phyloP scores from a whole-genome alignment of 2,329 filamentous ascomycete species.

The Fusarium veterinarium region DNA sequence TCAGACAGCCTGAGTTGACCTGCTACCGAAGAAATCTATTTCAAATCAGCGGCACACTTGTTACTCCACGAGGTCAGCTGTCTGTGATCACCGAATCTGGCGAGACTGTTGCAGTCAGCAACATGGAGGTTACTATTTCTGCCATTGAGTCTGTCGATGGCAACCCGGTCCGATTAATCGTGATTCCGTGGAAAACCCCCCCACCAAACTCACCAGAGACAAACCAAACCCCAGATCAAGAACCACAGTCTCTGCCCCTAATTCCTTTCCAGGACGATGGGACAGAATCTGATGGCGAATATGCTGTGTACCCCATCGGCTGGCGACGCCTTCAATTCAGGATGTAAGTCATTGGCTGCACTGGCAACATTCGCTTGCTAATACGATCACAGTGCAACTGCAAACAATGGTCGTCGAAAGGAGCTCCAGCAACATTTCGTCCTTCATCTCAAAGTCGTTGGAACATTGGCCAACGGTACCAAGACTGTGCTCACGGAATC shows the following conservation, averaged over 20 bases:
- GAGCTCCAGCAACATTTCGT: slow-evolving; percentile 97
- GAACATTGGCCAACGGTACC: slow-evolving; percentile 83
- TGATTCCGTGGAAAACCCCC: slow-evolving; percentile 97
- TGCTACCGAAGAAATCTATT: slow-evolving; percentile 97
- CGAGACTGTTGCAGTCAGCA: slow-evolving; percentile 83
- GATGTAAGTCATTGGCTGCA: slow-evolving; percentile 63
- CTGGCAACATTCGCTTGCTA: slow-evolving; percentile 6
- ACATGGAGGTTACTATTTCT: slow-evolving; percentile 87
- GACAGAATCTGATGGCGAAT: slow-evolving; percentile 76
- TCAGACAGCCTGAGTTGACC: slow-evolving; percentile 83
- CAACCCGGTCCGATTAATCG: slow-evolving; percentile 91
- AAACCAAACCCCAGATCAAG: slow-evolving; percentile 77
- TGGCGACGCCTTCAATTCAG: slow-evolving; percentile 95
- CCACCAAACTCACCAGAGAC: slow-evolving; percentile 80
- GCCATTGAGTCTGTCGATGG: slow-evolving; percentile 96
- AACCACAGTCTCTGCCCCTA: slow-evolving; percentile 84
- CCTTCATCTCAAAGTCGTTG: slow-evolving; percentile 85
- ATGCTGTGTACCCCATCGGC: slow-evolving; percentile 89
- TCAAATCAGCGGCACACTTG: slow-evolving; percentile 91
- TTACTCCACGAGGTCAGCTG: slow-evolving; percentile 79
- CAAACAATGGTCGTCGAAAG: slow-evolving; percentile 94
- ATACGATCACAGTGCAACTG: slow-evolving; percentile 74
- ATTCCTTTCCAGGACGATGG: slow-evolving; percentile 73
- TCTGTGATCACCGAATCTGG: slow-evolving; percentile 87
- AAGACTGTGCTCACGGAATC: slow-evolving; percentile 87